Evolutionary conservation across 2,329 filamentous ascomycete species (phyloP).

Genomic region (Colletotrichum sp.): DNA sequence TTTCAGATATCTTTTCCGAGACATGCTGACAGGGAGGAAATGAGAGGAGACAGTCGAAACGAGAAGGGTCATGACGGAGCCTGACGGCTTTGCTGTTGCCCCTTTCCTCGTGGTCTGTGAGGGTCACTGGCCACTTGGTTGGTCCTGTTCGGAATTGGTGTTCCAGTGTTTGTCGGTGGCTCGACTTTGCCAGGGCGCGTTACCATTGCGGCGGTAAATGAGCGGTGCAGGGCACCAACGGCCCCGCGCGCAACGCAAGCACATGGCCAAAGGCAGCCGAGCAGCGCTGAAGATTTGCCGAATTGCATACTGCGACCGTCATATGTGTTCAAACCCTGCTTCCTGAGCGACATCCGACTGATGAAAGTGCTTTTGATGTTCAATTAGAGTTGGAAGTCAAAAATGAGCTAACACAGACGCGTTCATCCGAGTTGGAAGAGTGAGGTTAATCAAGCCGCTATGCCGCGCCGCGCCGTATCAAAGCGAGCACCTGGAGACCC

Average conservation of each 20-base stretch:
- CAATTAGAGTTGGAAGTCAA: conserved; percentile 17
- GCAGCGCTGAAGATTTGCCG: background rate
- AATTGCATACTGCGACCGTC: background rate
- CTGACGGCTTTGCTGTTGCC: background rate
- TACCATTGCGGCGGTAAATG: conserved; percentile 19
- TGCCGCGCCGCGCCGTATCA: background rate
- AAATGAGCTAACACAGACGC: background rate
- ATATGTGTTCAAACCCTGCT: background rate
- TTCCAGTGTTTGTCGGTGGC: background rate
- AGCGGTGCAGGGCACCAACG: background rate
- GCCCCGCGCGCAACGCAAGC: background rate
- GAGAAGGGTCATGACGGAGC: background rate
- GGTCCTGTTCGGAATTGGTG: background rate
- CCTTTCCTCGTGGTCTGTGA: conserved; percentile 16
- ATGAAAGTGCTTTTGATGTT: background rate
- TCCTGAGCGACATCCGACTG: background rate
- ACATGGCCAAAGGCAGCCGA: background rate
- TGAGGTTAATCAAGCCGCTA: background rate
- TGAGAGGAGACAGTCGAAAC: background rate
- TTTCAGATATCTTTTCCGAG: background rate
- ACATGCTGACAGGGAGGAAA: background rate
- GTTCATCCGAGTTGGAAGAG: background rate
- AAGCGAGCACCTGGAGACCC: background rate
- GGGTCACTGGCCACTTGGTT: background rate
- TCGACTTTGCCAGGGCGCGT: background rate